phyloP scores from a whole-genome alignment of 108 stramenopile species.

The Cyclotella choctawhatcheeana region DNA sequence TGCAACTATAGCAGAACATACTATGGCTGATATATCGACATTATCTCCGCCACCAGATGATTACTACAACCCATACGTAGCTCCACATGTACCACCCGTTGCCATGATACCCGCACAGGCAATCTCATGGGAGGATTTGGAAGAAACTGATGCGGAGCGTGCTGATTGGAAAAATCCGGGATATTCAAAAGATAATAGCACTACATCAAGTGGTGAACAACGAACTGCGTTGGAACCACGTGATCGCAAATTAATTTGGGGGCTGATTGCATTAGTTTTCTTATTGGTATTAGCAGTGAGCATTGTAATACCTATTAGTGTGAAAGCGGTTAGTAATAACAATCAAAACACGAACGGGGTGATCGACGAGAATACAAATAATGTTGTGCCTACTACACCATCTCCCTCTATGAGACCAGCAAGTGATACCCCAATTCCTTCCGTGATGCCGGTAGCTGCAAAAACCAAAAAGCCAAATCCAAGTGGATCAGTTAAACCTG shows the following conservation, averaged over 20 bases:
- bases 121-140: constrained; percentile 14
- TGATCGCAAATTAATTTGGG: constrained; percentile 7
- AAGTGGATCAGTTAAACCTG: not conserved
- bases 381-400: not conserved
- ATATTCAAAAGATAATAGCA: not conserved
- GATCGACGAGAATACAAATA: not conserved
- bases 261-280: constrained; percentile 1
- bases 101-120: constrained; percentile 10
- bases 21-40: constrained; percentile 15
- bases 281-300: constrained; percentile 3
- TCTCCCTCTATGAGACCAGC: not conserved
- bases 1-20: constrained; percentile 11
- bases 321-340: not conserved
- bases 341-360: not conserved
- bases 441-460: not conserved
- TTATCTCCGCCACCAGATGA: constrained; percentile 13
- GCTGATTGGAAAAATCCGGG: constrained; percentile 13
- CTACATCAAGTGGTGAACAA: not conserved
- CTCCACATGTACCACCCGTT: constrained; percentile 1
- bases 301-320: constrained; percentile 3
- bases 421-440: not conserved
- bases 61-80: constrained; percentile 5
- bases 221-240: not conserved
- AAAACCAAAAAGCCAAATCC: too few relatives aligned
- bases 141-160: constrained; percentile 14